Evolutionary conservation across 306 rosid genomes (phyloP).

Genomic region (Vicia sativa): DNA sequence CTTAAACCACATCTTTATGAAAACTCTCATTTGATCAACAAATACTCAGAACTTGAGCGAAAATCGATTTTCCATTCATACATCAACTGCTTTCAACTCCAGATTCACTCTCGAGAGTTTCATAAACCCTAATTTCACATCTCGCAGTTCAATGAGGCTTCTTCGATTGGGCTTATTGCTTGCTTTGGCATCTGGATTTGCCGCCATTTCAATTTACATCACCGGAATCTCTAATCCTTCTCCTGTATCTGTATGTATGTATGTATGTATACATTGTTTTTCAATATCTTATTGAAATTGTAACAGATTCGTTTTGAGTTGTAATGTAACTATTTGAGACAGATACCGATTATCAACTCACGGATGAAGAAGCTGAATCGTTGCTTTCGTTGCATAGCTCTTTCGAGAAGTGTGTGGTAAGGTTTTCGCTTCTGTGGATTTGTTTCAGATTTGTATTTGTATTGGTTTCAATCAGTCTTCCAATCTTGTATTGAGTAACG

Average conservation of each 20-base stretch:
- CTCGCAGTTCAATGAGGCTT: slow-evolving; percentile 54
- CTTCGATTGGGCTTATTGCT: slow-evolving; percentile 50
- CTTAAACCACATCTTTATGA: too few species aligned
- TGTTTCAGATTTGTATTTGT: too few species aligned
- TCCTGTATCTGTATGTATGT: too few species aligned
- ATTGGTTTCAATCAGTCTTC: background rate
- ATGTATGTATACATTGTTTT: too few species aligned
- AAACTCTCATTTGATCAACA: too few species aligned
- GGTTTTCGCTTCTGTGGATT: slow-evolving; percentile 31
- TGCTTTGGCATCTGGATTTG: slow-evolving; percentile 53
- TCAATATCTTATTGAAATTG: too few species aligned
- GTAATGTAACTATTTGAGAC: too few species aligned
- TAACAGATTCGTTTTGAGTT: too few species aligned
- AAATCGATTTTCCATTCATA: background rate
- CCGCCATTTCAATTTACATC: too few species aligned
- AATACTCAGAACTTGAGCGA: background rate
- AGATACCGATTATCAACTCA: slow-evolving; percentile 57
- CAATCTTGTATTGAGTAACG: background rate
- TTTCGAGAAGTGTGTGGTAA: slow-evolving; percentile 93
- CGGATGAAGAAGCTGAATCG: slow-evolving; percentile 69
- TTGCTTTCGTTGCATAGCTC: slow-evolving; percentile 60
- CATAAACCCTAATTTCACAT: too few species aligned
- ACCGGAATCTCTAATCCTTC: too few species aligned
- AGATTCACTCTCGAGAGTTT: slow-evolving; percentile 27
- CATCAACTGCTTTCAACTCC: background rate